Evolutionary conservation across 176 grass and related monocot genomes (phyloP), one percentile per base, ranked within the genome.

Genomic region (Zoysia pacifica): DNA sequence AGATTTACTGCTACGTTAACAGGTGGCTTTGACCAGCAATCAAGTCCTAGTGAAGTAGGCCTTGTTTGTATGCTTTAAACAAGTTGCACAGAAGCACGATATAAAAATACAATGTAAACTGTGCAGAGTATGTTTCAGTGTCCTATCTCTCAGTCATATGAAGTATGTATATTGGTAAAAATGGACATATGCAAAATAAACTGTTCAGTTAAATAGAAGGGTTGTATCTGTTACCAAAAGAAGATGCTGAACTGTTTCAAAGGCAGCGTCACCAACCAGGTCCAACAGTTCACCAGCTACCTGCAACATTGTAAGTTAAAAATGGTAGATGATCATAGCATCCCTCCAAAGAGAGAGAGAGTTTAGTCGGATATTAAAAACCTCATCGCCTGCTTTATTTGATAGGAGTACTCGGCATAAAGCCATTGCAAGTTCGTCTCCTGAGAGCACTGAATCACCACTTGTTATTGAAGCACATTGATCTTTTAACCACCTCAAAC

Each of bases 201-300:
- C 40, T 65, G 28, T 72, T 20, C 20, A 42, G 13, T 3, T 5
- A 37, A 75, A 48, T 50, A 79, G 40, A 85, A 67, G 76, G 46
- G 49, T 1, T 50, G 35, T 81, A 41, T 65, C 19, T 63, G 90
- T 86, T 91, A 98, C 95, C 76, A 13, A 85, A 72, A 98, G 87
- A 86, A 98, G 83, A 84, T 93, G 81, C 53, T 98, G 92, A 51
- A 98, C 84, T 68, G 82, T 93, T 78, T 98, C 95, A 87, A 98
- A 98, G 73, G 92, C 87, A 84, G 71, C 83, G 71, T 94, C 84
- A 15, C 95, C 92, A 89, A 93, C 88, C 67, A 98, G 84, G 75
- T 98, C 95, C 86, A 98, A 88, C 52, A 98, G 79, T 79, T 94
- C 95, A 84, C 72, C 90, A 73, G 95, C 95, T 85, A 98, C 93